These are phyloP conservation scores for Mortierella sp. DNA, from an alignment of 371 early-diverging fungal genomes.

Conservation along the genomic window DNA sequence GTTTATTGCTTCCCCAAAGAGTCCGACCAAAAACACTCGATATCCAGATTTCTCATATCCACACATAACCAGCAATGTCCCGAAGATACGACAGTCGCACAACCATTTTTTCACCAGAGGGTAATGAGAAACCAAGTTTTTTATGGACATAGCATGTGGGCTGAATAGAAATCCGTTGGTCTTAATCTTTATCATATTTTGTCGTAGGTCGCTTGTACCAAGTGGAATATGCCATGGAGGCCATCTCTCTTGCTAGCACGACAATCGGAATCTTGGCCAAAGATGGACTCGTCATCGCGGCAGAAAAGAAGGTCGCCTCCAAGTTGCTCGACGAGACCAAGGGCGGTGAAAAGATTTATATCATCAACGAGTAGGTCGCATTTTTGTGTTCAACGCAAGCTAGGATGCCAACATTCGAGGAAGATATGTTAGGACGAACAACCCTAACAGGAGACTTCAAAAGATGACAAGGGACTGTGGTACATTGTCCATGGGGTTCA, in stretches of 20 bases:
- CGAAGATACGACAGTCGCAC: conserved; percentile 98
- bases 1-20: too few species aligned
- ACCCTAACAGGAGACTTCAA: too few species aligned
- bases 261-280: conserved; percentile 93
- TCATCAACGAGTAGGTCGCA: conserved; percentile 89
- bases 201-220: conserved; percentile 99
- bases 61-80: conserved; percentile 68
- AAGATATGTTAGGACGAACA: too few species aligned
- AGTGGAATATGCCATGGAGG: conserved; percentile 99
- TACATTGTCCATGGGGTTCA: neutral
- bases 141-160: neutral
- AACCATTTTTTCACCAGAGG: conserved; percentile 98
- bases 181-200: too few species aligned
- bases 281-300: conserved; percentile 98
- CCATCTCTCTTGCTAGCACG: conserved; percentile 98
- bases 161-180: too few species aligned
- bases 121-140: conserved; percentile 58
- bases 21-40: too few species aligned
- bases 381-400: neutral
- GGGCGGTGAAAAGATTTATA: conserved; percentile 97
- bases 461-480: too few species aligned
- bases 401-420: too few species aligned
- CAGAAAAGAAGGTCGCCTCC: conserved; percentile 96
- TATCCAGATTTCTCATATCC: too few species aligned
- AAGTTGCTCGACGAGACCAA: conserved; percentile 89